Evolutionary conservation across 768 basidiomycete genomes (phyloP).

Genomic region (Suillus lakei): DNA sequence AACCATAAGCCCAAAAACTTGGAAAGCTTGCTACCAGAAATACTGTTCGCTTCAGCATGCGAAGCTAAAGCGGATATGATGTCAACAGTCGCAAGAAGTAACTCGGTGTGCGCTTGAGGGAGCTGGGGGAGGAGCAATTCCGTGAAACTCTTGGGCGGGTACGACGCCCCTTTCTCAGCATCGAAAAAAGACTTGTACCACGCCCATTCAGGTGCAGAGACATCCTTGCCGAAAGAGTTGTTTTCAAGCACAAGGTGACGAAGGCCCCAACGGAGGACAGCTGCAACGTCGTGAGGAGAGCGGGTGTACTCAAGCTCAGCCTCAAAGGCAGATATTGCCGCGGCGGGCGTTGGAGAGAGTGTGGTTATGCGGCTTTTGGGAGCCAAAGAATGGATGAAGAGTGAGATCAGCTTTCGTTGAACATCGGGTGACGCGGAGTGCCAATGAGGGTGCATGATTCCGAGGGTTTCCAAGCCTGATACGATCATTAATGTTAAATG

Average conservation of each 20-base stretch:
- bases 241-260: constrained; percentile 72
- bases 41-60: constrained; percentile 72
- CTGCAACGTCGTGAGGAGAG: constrained; percentile 78
- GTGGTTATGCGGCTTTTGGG: constrained; percentile 49
- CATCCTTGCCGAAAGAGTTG: constrained; percentile 59
- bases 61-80: constrained; percentile 73
- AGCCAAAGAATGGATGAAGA: constrained; percentile 67
- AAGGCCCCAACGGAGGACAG: constrained; percentile 81
- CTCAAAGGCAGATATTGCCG: constrained; percentile 58
- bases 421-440: constrained; percentile 70
- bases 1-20: constrained; percentile 80
- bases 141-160: constrained; percentile 67
- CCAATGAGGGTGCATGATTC: constrained; percentile 88
- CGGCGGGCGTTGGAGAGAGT: constrained; percentile 53
- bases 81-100: constrained; percentile 61
- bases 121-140: constrained; percentile 62
- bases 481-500: constrained; percentile 10
- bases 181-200: constrained; percentile 74
- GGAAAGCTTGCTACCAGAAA: constrained; percentile 78
- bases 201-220: constrained; percentile 48
- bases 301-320: constrained; percentile 67
- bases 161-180: constrained; percentile 62
- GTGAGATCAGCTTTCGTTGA: constrained; percentile 73
- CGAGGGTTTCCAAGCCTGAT: constrained; percentile 78
- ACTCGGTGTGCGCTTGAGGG: constrained; percentile 58